A percentile compares a stretch with the other conserved stretches of the same genome.
phyloP scores from a whole-genome alignment of 805 yeast species.

The Pichia manshurica region DNA sequence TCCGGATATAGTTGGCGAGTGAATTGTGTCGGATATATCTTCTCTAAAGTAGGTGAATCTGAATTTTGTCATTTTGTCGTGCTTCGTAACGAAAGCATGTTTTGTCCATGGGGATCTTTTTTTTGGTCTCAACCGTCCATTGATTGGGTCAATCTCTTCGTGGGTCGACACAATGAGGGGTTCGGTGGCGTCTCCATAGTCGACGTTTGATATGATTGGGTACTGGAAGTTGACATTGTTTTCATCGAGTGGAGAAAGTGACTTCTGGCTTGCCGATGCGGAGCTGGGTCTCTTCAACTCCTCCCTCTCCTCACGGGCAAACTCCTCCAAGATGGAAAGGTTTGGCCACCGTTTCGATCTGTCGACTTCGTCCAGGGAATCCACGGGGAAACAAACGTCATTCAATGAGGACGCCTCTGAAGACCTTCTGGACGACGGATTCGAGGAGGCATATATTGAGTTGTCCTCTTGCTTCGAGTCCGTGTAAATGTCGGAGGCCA shows the following conservation, averaged over 20 bases:
- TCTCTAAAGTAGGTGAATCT: slow-evolving; percentile 92
- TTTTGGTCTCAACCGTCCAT: slow-evolving; percentile 70
- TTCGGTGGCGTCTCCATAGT: slow-evolving; percentile 21
- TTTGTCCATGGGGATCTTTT: slow-evolving; percentile 71
- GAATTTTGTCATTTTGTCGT: slow-evolving; percentile 40
- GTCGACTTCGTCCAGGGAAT: slow-evolving; percentile 34
- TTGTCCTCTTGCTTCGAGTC: slow-evolving; percentile 13
- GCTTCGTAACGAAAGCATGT: slow-evolving; percentile 10
- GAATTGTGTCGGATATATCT: slow-evolving; percentile 82
- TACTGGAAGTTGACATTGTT: slow-evolving; percentile 34
- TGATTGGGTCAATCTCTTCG: slow-evolving; percentile 50
- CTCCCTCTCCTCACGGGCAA: slow-evolving; percentile 60
- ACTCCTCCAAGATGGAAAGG: slow-evolving; percentile 65
- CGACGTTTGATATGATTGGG: slow-evolving; percentile 32
- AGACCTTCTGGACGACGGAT: slow-evolving; percentile 57
- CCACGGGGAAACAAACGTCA: slow-evolving; percentile 89
- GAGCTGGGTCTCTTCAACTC: slow-evolving; percentile 24
- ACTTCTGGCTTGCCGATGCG: slow-evolving; percentile 23
- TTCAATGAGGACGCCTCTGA: slow-evolving; percentile 70
- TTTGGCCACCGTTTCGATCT: slow-evolving; percentile 74
- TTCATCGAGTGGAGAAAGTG: slow-evolving; percentile 6
- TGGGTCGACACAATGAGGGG: slow-evolving; percentile 32
- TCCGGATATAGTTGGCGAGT: slow-evolving; percentile 84
- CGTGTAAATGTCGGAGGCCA: not conserved
- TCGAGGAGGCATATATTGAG: slow-evolving; percentile 39